These are phyloP conservation scores for Cystofilobasidium macerans DNA, from an alignment of 768 basidiomycete genomes.

Conservation along the genomic window DNA sequence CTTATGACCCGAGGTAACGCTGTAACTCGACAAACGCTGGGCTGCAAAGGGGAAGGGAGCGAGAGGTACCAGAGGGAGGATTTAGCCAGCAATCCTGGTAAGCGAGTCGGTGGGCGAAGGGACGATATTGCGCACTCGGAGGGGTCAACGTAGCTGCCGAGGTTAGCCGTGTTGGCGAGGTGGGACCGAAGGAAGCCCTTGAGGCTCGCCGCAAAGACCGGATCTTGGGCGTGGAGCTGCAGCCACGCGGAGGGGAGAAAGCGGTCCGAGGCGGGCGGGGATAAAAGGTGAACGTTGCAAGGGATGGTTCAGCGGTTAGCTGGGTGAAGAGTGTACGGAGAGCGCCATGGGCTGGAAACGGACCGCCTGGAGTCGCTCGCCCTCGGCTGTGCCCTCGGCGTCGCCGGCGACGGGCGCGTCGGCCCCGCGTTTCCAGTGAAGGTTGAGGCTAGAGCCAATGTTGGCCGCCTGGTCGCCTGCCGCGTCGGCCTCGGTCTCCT, in stretches of 20 bases:
- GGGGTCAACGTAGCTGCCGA: constrained; percentile 11
- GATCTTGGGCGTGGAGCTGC: constrained; percentile 19
- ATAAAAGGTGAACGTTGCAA: background rate
- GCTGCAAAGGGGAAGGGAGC: background rate
- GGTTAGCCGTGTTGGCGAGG: constrained; percentile 13
- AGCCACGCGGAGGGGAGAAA: background rate
- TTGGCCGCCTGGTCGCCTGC: background rate
- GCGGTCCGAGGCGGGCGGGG: background rate
- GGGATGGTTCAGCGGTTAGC: no score
- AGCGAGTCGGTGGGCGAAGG: background rate
- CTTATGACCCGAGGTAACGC: constrained; percentile 15
- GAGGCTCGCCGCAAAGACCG: constrained; percentile 19
- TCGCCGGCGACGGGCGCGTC: constrained; percentile 14
- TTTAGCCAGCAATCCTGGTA: background rate
- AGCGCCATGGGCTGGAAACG: background rate
- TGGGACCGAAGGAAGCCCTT: constrained; percentile 18
- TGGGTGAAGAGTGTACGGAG: background rate
- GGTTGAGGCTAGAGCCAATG: constrained; percentile 1
- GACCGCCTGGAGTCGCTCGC: constrained; percentile 4
- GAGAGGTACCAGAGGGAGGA: no score
- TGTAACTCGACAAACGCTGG: constrained; percentile 25
- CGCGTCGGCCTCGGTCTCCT: constrained; percentile 13
- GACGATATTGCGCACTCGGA: constrained; percentile 3
- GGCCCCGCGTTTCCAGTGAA: constrained; percentile 20
- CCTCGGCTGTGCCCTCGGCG: constrained; percentile 24